Base-by-base conservation (phyloP, 2,329 filamentous ascomycete species). In the Cercospora sp. region DNA sequence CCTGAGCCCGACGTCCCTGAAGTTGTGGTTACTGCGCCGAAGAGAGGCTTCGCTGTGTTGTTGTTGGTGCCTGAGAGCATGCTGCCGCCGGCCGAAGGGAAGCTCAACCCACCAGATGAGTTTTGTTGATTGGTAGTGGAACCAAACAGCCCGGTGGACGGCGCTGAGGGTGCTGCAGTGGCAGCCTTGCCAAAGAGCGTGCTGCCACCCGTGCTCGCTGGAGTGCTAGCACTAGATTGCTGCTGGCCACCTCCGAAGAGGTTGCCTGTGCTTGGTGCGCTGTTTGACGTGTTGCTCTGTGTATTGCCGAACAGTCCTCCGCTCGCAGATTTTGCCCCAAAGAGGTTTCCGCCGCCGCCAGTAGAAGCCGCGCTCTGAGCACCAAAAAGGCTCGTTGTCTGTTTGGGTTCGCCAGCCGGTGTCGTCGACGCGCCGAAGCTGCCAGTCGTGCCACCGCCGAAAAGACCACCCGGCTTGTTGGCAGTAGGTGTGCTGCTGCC, bases 331-430 rank as follows among this genome's bases (percentile, higher is more conserved):
- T 66, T 65, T 10, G 63, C 57, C 21, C 66, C 64, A 51, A 70
- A 68, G 3, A 68, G 43, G 40, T 26, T 45, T 45, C 59, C 60
- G 21, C 37, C 26, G 37, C 63, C 37, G 30, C 61, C 51, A 51
- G 59, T 63, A 10, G 62, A 61, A n/a, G 62, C 51, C 21, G 63
- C 49, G 37, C 34, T 58, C 24, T 63, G 57, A 49, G 34, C 63
- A 13, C 49, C 66, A 51, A 68, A 67, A 24, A 72, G 69, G 8
- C 63, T 61, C n/a, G 55, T 61, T 8, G 70, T 66, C 53, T 69
- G 69, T 63, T 73, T 73, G 3, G 71, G 71, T 53, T 73, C 71
- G 30, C 71, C 71, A 30, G 69, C 69, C 12, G 71, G 71, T 16
- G 71, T 73, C 7, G 71, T 73, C 13, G 68, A 70, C 49, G 70